A percentile compares a stretch with the other conserved stretches of the same genome.
These are phyloP conservation scores for Chrysoporthe puriensis DNA, from an alignment of 2,329 filamentous ascomycete species.

Conservation along the genomic window DNA sequence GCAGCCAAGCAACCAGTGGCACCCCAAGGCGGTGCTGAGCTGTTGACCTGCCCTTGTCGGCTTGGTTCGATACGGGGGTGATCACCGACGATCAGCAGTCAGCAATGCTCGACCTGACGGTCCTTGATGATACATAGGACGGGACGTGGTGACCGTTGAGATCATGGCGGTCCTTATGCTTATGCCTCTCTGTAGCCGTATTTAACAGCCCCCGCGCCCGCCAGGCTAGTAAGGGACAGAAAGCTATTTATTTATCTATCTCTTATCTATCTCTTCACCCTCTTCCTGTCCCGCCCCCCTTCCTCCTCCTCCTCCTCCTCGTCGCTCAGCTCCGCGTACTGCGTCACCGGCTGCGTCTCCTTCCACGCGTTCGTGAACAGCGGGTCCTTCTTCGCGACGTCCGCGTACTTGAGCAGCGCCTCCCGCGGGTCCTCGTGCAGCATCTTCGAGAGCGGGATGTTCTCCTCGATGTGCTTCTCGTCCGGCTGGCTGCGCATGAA, in stretches of 20 bases:
- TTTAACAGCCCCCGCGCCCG: slow-evolving; percentile 14
- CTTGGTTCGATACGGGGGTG: background rate
- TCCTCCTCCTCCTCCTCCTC: slow-evolving; percentile 72
- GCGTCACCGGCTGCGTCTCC: slow-evolving; percentile 86
- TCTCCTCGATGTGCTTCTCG: slow-evolving; percentile 83
- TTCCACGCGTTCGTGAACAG: slow-evolving; percentile 95
- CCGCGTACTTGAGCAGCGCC: slow-evolving; percentile 91
- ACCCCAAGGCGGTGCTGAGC: background rate
- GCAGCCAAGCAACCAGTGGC: background rate
- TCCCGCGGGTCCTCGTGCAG: slow-evolving; percentile 95
- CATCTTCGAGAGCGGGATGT: slow-evolving; percentile 89
- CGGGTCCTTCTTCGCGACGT: slow-evolving; percentile 89
- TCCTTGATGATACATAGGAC: too few species aligned
- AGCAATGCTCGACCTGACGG: too few species aligned
- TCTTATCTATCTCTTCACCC: slow-evolving; percentile 59
- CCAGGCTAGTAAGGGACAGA: background rate
- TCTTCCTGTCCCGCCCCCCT: slow-evolving; percentile 66
- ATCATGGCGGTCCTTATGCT: too few species aligned
- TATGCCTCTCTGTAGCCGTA: too few species aligned
- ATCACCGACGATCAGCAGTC: too few species aligned
- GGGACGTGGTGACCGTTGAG: background rate
- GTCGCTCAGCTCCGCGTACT: slow-evolving; percentile 88
- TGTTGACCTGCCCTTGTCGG: background rate
- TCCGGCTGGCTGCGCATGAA: slow-evolving; percentile 91
- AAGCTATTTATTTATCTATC: slow-evolving; percentile 42